These are phyloP conservation scores for Cyberlindnera euphorbiae DNA, from an alignment of 805 yeast species.

Conservation along the genomic window DNA sequence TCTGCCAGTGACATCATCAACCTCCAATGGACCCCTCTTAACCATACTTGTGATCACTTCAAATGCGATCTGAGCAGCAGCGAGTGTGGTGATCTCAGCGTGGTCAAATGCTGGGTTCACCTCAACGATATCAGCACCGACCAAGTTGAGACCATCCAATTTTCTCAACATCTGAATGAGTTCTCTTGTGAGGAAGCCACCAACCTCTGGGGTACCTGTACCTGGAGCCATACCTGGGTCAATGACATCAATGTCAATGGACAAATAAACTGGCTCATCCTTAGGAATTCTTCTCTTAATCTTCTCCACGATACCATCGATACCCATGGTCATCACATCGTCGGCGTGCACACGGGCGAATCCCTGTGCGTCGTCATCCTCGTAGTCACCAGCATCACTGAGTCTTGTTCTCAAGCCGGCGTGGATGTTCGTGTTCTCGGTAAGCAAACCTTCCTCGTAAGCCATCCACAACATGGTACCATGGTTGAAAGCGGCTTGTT, in stretches of 20 bases:
- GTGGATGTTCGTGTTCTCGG: slow-evolving; percentile 53
- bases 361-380: slow-evolving; percentile 65
- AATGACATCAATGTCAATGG: slow-evolving; percentile 74
- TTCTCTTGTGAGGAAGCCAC: slow-evolving; percentile 69
- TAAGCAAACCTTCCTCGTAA: slow-evolving; percentile 54
- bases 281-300: slow-evolving; percentile 52
- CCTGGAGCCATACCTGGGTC: slow-evolving; percentile 77
- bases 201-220: slow-evolving; percentile 76
- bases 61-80: slow-evolving; percentile 66
- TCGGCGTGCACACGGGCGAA: slow-evolving; percentile 67
- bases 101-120: slow-evolving; percentile 63
- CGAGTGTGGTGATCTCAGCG: slow-evolving; percentile 62
- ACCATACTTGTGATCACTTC: slow-evolving; percentile 76
- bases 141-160: slow-evolving; percentile 52
- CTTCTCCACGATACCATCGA: slow-evolving; percentile 49
- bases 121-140: slow-evolving; percentile 78
- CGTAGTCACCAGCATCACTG: slow-evolving; percentile 58
- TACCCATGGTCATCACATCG: slow-evolving; percentile 67
- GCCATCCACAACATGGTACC: slow-evolving; percentile 83
- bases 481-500: slow-evolving; percentile 58
- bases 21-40: slow-evolving; percentile 41
- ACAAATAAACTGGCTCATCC: slow-evolving; percentile 66
- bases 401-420: slow-evolving; percentile 75
- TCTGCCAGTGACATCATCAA: slow-evolving; percentile 10
- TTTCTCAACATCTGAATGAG: slow-evolving; percentile 54